phyloP scores from a whole-genome alignment of 768 basidiomycete species.

The Naematelia encephala region DNA sequence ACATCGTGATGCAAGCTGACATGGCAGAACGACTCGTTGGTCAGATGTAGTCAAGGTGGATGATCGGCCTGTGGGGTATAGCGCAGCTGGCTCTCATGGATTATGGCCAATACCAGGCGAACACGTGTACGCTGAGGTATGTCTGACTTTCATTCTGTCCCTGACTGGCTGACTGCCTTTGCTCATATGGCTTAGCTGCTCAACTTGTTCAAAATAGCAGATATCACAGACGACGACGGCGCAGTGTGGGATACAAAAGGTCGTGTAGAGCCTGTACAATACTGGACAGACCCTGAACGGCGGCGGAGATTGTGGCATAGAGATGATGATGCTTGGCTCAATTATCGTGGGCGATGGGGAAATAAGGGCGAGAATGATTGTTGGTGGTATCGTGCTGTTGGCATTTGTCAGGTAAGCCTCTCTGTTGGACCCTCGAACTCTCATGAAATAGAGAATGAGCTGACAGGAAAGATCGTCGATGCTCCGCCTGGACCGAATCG shows the following conservation, averaged over 20 bases:
- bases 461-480: conserved; percentile 22
- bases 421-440: not conserved
- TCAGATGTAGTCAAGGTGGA: conserved; percentile 32
- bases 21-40: conserved; percentile 36
- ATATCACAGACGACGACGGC: conserved; percentile 38
- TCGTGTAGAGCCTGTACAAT: conserved; percentile 27
- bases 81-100: conserved; percentile 43
- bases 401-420: conserved; percentile 35
- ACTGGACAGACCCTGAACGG: conserved; percentile 27
- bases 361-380: conserved; percentile 42
- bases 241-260: conserved; percentile 41
- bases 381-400: conserved; percentile 33
- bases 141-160: conserved; percentile 1
- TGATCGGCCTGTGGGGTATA: conserved; percentile 36
- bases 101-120: conserved; percentile 38
- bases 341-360: conserved; percentile 39
- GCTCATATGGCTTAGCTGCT: conserved; percentile 19
- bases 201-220: conserved; percentile 37
- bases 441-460: not conserved
- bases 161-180: not conserved
- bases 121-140: conserved; percentile 38
- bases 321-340: conserved; percentile 35
- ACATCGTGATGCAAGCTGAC: not conserved
- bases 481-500: conserved; percentile 41
- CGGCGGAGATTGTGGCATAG: conserved; percentile 13